Conservation (phyloP, 768 basidiomycete genomes). For the Hypholoma sublateritium region DNA sequence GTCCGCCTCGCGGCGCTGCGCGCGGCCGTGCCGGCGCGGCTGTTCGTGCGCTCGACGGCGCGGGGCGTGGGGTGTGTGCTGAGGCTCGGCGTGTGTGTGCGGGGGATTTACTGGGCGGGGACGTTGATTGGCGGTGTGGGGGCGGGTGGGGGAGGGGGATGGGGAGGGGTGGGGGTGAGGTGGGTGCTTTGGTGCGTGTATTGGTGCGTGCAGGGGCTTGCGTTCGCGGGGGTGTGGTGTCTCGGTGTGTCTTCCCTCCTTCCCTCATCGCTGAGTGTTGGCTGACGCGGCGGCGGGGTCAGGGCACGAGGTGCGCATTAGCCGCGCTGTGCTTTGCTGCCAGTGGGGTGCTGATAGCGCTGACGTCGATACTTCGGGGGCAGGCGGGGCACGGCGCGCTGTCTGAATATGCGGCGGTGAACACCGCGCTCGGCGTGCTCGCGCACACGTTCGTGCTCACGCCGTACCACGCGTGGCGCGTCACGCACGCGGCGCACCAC, state of each 20-base stretch:
- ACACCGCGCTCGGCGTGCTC: constrained; percentile 36
- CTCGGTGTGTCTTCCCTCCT: constrained; percentile 30
- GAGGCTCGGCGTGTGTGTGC: too few species aligned
- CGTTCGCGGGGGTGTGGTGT: constrained; percentile 44
- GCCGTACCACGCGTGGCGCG: constrained; percentile 66
- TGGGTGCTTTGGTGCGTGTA: constrained; percentile 38
- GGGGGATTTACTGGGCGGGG: too few species aligned
- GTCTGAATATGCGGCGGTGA: constrained; percentile 37
- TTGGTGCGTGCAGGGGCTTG: constrained; percentile 51
- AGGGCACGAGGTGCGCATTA: constrained; percentile 37
- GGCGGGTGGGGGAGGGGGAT: too few species aligned
- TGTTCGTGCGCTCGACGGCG: too few species aligned
- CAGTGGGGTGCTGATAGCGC: too few species aligned
- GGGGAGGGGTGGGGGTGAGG: too few species aligned
- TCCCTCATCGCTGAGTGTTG: constrained; percentile 24
- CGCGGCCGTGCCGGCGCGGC: too few species aligned
- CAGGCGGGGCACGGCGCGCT: constrained; percentile 53
- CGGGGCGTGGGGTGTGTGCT: too few species aligned
- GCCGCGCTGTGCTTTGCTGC: too few species aligned
- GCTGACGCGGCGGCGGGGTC: neutral
- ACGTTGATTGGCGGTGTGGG: too few species aligned
- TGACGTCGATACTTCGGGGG: too few species aligned
- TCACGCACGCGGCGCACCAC: constrained; percentile 64
- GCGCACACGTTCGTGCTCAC: constrained; percentile 50
- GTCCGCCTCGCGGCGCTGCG: too few species aligned